Percentiles rank a stretch among this genome's conserved stretches.
These are phyloP conservation scores for Trichosporon coremiiforme DNA, from an alignment of 1,284 basidiomycete genomes.

Conservation along the genomic window DNA sequence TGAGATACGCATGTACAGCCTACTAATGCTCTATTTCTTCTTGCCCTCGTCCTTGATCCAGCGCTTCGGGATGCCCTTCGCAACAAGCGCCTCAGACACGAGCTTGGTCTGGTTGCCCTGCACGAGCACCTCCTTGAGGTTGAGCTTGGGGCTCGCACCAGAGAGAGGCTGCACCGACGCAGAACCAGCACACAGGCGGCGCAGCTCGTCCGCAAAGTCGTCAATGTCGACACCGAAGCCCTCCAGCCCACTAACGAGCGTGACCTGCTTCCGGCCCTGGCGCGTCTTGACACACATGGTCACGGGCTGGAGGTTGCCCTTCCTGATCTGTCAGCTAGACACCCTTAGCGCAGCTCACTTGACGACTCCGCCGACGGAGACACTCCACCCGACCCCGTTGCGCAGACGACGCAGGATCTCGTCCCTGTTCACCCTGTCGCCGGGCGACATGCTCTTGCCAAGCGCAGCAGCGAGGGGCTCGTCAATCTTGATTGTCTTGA, in stretches of 20 bases:
- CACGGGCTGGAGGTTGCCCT: conserved; percentile 71
- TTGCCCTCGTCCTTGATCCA: conserved; percentile 66
- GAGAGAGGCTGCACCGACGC: conserved; percentile 61
- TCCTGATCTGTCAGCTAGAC: conserved; percentile 59
- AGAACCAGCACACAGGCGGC: conserved; percentile 72
- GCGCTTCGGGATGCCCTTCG: conserved; percentile 72
- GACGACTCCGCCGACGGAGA: conserved; percentile 46
- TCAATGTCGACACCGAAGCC: conserved; percentile 69
- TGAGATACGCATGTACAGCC: not conserved
- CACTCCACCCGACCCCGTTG: conserved; percentile 42
- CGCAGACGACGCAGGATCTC: conserved; percentile 61
- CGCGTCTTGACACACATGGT: conserved; percentile 69
- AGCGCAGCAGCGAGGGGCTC: conserved; percentile 62
- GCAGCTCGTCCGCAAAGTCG: conserved; percentile 75
- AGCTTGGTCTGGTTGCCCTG: conserved; percentile 75
- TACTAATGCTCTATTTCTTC: conserved; percentile 25
- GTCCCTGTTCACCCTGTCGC: conserved; percentile 61
- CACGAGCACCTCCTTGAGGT: conserved; percentile 68
- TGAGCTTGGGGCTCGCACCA: conserved; percentile 51
- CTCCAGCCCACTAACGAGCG: conserved; percentile 75
- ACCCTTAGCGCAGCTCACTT: conserved; percentile 33
- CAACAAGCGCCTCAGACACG: conserved; percentile 67
- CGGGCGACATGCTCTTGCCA: conserved; percentile 53
- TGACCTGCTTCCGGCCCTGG: conserved; percentile 74
- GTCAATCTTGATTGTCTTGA: conserved; percentile 71